Conservation (phyloP, 306 rosid genomes). For the Clitoria ternatea region DNA sequence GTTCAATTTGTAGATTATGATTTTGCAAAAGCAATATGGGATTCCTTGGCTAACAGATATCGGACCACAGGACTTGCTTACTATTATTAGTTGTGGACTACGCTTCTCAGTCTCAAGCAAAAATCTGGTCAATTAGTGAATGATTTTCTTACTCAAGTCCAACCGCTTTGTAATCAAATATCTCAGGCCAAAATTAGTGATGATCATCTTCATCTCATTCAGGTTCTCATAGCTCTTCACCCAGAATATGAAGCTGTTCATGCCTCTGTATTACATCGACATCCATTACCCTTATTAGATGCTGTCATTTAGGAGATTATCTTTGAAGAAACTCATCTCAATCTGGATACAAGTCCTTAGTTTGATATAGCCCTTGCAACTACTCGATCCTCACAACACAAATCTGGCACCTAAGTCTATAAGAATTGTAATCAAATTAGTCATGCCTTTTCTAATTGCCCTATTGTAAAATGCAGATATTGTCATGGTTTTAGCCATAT, state of each 20-base stretch:
- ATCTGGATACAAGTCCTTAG: no score
- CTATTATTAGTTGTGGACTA: neutral
- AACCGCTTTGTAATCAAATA: no score
- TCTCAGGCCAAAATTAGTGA: neutral
- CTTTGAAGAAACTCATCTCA: no score
- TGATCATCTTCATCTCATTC: neutral
- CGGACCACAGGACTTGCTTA: neutral
- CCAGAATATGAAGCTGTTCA: neutral
- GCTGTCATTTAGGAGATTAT: neutral
- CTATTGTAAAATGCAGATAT: neutral
- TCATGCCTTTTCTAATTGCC: neutral
- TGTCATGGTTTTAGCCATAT: neutral
- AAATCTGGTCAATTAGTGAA: neutral
- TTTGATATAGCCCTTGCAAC: no score
- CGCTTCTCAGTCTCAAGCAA: neutral
- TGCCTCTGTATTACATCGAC: neutral
- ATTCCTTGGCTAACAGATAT: neutral
- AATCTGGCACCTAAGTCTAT: neutral
- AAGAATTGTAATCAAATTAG: neutral
- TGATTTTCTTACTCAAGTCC: no score
- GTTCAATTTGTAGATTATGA: no score
- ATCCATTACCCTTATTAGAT: neutral
- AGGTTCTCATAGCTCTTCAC: neutral
- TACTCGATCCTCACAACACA: no score
- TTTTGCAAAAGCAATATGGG: neutral